phyloP scores from a whole-genome alignment of 2,329 filamentous ascomycete genomes.

The Trichoderma pleuroti region DNA sequence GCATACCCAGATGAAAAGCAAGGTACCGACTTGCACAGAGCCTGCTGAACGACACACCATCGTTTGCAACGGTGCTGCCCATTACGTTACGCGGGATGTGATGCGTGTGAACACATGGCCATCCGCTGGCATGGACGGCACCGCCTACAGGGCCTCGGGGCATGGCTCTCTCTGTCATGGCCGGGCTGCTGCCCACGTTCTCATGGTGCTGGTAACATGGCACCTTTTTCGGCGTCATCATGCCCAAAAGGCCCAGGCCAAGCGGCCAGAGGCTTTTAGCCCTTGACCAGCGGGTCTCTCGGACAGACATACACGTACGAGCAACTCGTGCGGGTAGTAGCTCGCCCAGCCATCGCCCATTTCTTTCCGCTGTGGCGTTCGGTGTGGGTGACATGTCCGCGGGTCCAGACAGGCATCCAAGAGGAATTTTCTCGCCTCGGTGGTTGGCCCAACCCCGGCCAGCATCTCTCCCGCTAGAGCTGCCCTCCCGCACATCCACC shows the following conservation, averaged over 20 bases:
- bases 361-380: conserved; percentile 7
- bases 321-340: background rate
- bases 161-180: background rate
- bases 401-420: conserved; percentile 15
- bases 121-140: background rate
- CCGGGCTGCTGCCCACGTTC: background rate
- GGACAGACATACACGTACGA: background rate
- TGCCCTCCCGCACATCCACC: conserved; percentile 30
- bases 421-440: conserved; percentile 10
- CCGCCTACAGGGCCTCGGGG: conserved; percentile 1
- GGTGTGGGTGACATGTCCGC: conserved; percentile 17
- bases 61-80: background rate
- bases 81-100: background rate
- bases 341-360: background rate
- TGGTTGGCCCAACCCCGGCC: conserved; percentile 17
- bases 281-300: background rate
- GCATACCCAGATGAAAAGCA: background rate
- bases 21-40: background rate
- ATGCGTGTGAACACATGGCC: background rate
- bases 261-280: conserved; percentile 6
- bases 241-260: background rate
- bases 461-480: conserved; percentile 21
- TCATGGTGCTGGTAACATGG: background rate
- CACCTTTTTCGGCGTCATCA: background rate
- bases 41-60: background rate